A percentile compares a stretch with the other conserved stretches of the same genome.
Conservation (phyloP, 495 filamentous ascomycete species). For the Pyrenopolyporus hunteri region DNA sequence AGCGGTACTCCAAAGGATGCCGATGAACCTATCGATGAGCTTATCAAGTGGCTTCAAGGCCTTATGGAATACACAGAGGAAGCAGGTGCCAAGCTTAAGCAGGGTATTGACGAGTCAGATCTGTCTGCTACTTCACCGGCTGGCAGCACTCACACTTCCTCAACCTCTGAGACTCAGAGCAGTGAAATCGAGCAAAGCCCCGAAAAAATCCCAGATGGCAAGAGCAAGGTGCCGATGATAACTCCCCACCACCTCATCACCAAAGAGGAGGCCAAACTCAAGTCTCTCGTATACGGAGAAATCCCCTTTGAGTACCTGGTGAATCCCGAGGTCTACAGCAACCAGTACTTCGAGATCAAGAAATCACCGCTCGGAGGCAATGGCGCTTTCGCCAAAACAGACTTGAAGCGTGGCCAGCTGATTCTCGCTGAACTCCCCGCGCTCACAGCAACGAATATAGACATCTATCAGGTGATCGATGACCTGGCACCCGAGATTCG, state of each 20-base stretch:
- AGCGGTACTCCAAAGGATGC: too few species aligned
- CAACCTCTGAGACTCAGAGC: too few species aligned
- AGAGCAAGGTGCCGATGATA: not conserved
- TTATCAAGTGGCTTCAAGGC: too few species aligned
- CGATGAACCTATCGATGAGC: too few species aligned
- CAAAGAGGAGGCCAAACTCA: not conserved
- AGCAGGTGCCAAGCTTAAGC: too few species aligned
- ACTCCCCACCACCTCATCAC: not conserved
- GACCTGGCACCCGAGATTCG: slow-evolving; percentile 17
- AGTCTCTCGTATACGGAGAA: slow-evolving; percentile 5
- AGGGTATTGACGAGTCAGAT: too few species aligned
- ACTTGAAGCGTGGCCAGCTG: slow-evolving; percentile 34
- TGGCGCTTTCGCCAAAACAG: slow-evolving; percentile 41
- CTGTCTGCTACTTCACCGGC: too few species aligned
- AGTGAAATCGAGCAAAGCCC: too few species aligned
- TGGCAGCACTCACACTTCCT: too few species aligned
- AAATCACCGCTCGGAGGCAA: slow-evolving; percentile 37
- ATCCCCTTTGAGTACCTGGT: slow-evolving; percentile 14
- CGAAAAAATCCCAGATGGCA: not conserved
- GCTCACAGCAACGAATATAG: slow-evolving; percentile 15
- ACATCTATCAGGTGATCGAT: slow-evolving; percentile 24
- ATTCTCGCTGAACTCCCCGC: slow-evolving; percentile 41
- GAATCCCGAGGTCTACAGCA: slow-evolving; percentile 14
- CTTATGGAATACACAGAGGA: too few species aligned
- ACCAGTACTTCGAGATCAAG: slow-evolving; percentile 35